Conservation (phyloP, 345 rosid genomes). For the Sapria himalayana region DNA sequence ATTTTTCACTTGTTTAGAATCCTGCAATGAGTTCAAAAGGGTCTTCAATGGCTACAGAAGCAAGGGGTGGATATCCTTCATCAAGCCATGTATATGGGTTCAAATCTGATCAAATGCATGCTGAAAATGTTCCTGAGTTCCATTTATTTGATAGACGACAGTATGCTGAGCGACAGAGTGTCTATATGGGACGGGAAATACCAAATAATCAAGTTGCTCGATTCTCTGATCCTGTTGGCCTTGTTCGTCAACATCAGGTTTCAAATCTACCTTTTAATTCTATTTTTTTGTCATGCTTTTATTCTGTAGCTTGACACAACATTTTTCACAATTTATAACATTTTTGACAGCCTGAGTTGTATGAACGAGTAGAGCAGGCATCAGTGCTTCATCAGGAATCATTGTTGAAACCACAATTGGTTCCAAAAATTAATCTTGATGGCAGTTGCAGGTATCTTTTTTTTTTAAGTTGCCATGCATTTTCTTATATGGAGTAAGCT, state of each 20-base stretch:
- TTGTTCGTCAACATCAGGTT: conserved; percentile 71
- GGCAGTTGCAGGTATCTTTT: conserved; percentile 54
- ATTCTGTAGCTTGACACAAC: not conserved
- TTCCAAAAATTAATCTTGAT: conserved; percentile 50
- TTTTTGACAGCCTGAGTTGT: conserved; percentile 37
- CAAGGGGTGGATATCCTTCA: conserved; percentile 49
- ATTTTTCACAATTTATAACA: not conserved
- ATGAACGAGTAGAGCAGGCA: conserved; percentile 63
- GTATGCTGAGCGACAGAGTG: conserved; percentile 45
- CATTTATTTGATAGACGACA: conserved; percentile 50
- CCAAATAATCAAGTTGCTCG: conserved; percentile 44
- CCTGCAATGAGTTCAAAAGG: conserved; percentile 28
- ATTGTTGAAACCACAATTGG: conserved; percentile 44
- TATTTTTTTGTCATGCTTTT: not conserved
- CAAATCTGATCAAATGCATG: conserved; percentile 46
- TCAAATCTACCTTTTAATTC: conserved; percentile 3
- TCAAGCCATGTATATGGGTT: conserved; percentile 53
- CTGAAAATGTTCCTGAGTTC: conserved; percentile 61
- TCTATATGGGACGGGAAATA: conserved; percentile 55
- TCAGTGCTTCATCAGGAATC: conserved; percentile 74
- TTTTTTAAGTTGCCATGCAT: no score
- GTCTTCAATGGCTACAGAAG: conserved; percentile 35
- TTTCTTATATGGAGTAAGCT: no score
- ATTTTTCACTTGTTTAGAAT: conserved; percentile 12
- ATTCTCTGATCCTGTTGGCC: conserved; percentile 49